Conservation (phyloP, 441 rosid species). For the Melastoma candidum region DNA sequence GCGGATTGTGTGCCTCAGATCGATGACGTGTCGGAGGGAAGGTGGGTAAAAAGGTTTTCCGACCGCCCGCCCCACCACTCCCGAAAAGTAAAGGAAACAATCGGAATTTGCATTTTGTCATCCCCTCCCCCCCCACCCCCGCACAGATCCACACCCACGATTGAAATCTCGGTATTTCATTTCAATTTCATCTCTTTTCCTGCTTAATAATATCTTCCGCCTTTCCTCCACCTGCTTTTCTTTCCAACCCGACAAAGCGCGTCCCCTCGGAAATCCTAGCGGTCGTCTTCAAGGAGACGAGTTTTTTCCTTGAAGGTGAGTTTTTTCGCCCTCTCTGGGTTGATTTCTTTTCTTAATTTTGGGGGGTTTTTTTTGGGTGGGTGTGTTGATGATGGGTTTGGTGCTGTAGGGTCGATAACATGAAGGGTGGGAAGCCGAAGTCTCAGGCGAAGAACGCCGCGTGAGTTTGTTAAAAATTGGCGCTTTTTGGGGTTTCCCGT, state of each 20-base stretch:
- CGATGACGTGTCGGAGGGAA: constrained; percentile 42
- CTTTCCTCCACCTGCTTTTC: constrained; percentile 3
- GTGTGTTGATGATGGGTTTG: too few species aligned
- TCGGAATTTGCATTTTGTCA: constrained; percentile 33
- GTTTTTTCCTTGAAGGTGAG: too few species aligned
- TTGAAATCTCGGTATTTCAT: constrained; percentile 45
- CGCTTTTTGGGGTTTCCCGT: not conserved
- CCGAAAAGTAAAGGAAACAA: constrained; percentile 34
- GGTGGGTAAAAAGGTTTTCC: too few species aligned
- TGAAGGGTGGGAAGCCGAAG: constrained; percentile 90
- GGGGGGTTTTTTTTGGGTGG: not conserved
- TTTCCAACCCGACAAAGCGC: not conserved
- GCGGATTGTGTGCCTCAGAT: constrained; percentile 24
- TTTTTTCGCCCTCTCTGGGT: too few species aligned
- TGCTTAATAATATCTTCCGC: constrained; percentile 37
- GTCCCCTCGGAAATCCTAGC: not conserved
- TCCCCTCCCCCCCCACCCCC: too few species aligned
- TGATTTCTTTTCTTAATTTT: not conserved
- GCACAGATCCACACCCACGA: too few species aligned
- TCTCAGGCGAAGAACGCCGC: constrained; percentile 53
- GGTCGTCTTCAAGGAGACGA: too few species aligned
- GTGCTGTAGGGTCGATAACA: constrained; percentile 37
- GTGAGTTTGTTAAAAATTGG: constrained; percentile 25
- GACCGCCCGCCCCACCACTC: not conserved
- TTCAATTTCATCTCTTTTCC: constrained; percentile 36